A percentile compares a stretch with the other conserved stretches of the same genome.
phyloP scores from a whole-genome alignment of 129 eudicot species.

The Dittrichia graveolens region DNA sequence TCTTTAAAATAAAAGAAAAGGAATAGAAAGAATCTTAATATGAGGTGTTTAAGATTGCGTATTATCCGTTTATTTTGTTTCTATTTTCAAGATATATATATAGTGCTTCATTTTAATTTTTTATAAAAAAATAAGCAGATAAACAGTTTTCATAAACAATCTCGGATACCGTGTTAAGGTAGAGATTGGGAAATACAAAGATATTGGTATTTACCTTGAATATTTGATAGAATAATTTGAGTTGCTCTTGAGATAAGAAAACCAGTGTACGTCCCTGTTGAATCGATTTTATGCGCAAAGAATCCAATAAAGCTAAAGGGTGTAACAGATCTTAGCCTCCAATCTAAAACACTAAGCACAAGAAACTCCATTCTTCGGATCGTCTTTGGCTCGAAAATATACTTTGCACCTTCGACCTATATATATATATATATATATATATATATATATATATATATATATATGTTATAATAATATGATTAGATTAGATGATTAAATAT shows the following conservation, averaged over 20 bases:
- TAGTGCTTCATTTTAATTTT: neutral
- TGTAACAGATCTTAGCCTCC: conserved; percentile 84
- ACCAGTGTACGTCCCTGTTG: conserved; percentile 60
- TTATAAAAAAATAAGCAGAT: neutral
- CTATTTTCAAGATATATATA: too few species aligned
- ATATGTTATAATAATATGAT: too few species aligned
- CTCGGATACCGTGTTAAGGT: too few species aligned
- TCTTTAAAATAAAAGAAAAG: neutral
- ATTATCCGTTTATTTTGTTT: too few species aligned
- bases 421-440: neutral
- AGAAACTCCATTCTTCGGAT: conserved; percentile 84
- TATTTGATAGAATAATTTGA: conserved; percentile 68
- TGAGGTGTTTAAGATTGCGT: neutral
- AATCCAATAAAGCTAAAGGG: conserved; percentile 81
- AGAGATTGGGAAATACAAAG: too few species aligned
- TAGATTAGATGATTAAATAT: neutral
- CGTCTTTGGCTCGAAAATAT: conserved; percentile 73
- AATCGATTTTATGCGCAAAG: conserved; percentile 75
- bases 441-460: too few species aligned
- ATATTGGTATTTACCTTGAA: conserved; percentile 53
- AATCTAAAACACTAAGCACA: conserved; percentile 74
- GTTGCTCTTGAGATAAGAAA: conserved; percentile 79
- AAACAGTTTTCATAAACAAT: too few species aligned
- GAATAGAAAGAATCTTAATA: neutral
- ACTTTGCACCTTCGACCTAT: conserved; percentile 82